Evolutionary conservation across 495 filamentous ascomycete genomes (phyloP).

Genomic region (Neurospora intermedia): DNA sequence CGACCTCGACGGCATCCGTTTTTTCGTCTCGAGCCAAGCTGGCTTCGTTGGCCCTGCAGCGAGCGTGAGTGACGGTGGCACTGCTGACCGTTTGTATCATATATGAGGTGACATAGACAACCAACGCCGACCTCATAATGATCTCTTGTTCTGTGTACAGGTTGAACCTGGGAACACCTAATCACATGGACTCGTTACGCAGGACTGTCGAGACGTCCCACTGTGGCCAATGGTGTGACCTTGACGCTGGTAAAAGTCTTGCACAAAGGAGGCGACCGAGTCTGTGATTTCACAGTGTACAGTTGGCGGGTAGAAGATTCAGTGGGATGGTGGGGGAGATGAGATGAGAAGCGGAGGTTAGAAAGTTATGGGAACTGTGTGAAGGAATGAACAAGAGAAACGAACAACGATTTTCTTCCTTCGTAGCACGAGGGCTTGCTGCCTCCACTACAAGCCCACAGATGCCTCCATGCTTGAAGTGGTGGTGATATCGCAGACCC

Average conservation of each 20-base stretch:
- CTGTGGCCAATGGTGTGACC: not conserved
- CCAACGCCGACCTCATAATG: not conserved
- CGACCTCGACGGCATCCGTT: not conserved
- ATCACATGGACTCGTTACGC: not conserved
- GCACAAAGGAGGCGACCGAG: not conserved
- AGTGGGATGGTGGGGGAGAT: not conserved
- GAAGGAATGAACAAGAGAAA: not conserved
- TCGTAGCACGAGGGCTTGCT: not conserved
- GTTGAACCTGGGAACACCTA: not conserved
- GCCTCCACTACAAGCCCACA: not conserved
- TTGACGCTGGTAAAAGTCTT: not conserved
- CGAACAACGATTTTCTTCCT: not conserved
- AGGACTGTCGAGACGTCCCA: not conserved
- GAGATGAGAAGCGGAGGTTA: not conserved
- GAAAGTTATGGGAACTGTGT: too few species aligned
- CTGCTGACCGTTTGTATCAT: not conserved
- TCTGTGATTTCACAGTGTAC: too few species aligned
- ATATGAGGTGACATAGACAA: not conserved
- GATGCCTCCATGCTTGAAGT: not conserved
- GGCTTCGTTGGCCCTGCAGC: not conserved
- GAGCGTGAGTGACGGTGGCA: not conserved
- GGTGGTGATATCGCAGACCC: not conserved
- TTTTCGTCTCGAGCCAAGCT: not conserved
- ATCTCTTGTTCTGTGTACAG: not conserved
- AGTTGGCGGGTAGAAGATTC: not conserved